Base-by-base conservation (phyloP, 2,329 filamentous ascomycete genomes). In the Paramyrothecium roridum region DNA sequence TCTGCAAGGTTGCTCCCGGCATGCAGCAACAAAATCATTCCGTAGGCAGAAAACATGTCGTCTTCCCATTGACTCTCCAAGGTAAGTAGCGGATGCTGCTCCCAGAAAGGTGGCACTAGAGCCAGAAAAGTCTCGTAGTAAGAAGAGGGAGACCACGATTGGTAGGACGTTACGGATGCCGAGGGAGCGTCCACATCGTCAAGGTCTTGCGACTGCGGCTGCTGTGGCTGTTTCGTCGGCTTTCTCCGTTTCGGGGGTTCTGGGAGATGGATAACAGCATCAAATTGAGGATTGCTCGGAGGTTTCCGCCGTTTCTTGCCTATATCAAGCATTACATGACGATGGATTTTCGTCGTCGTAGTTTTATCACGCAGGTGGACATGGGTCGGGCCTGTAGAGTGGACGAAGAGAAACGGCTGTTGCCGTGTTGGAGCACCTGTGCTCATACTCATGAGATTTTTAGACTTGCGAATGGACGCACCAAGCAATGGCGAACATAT, bases 311-410 rank as follows among this genome's bases (percentile, higher is more conserved):
- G 52, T 46, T 52, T 33, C 19, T 51, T 56, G 23, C 54, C 54
- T 37, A 56, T 56, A 10, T 56, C 52, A 40, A 52, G 47, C 54
- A 56, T 56, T 40, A 54, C 48, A 40, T 56, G 54, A 40, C 50
- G 54, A 22, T 52, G 54, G 11, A 54, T 56, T 17, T 50, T 40
- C 52, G 46, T 52, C 30, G 46, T 54, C 7, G 54, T 54, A 43
- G 23, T 21, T 16, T 50, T 45, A 51, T 56, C 51, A n/a, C 40
- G 48, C 17, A 52, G 40, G n/a, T 20, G 17, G 10, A 52, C 47
- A 19, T 19, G 52, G 1, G 52, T 33, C 17, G 54, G 52, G 2
- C 47, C 52, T 6, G 52, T 48, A 26, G 54, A 54, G 34, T 54
- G 53, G 40, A 56, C 50, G 46, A 56, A 56, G 21, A 56, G 52